Conservation (phyloP, 306 rosid species). For the Ormosia emarginata region DNA sequence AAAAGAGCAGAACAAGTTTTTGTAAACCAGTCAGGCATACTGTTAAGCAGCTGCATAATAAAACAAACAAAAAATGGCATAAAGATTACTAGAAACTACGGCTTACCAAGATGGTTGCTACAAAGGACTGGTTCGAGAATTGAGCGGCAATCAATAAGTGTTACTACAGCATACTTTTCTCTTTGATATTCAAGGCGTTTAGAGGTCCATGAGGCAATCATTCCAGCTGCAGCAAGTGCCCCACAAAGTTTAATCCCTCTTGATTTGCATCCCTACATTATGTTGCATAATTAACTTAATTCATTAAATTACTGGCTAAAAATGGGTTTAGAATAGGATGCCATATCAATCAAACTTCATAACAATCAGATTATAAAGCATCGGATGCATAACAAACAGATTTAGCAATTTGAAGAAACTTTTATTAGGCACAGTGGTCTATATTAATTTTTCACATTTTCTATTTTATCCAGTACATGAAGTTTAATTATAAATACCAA, state of each 20-base stretch:
- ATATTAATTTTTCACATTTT: not conserved
- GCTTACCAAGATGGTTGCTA: conserved; percentile 61
- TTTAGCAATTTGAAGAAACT: not conserved
- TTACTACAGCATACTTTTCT: conserved; percentile 84
- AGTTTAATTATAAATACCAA: not conserved
- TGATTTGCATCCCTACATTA: conserved; percentile 74
- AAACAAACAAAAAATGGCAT: not conserved
- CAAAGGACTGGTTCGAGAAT: conserved; percentile 68
- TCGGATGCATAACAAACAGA: conserved; percentile 14
- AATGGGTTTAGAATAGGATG: not conserved
- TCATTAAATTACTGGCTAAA: not conserved
- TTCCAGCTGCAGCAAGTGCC: conserved; percentile 76
- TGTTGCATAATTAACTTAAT: conserved; percentile 12
- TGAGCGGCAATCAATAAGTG: conserved; percentile 82
- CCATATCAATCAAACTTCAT: not conserved
- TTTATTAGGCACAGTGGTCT: not conserved
- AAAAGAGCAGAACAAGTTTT: not conserved
- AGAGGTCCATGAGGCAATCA: conserved; percentile 63
- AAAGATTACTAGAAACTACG: not conserved
- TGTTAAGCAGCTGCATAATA: not conserved
- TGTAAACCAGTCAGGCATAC: not conserved
- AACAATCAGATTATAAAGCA: not conserved
- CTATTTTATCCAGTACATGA: not conserved
- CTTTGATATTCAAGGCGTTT: conserved; percentile 45
- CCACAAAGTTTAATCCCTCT: conserved; percentile 73